Percentiles rank a stretch among this genome's conserved stretches.
Evolutionary conservation across 1,139 yeast species (phyloP).

Genomic region (Saccharomyces hybrid): DNA sequence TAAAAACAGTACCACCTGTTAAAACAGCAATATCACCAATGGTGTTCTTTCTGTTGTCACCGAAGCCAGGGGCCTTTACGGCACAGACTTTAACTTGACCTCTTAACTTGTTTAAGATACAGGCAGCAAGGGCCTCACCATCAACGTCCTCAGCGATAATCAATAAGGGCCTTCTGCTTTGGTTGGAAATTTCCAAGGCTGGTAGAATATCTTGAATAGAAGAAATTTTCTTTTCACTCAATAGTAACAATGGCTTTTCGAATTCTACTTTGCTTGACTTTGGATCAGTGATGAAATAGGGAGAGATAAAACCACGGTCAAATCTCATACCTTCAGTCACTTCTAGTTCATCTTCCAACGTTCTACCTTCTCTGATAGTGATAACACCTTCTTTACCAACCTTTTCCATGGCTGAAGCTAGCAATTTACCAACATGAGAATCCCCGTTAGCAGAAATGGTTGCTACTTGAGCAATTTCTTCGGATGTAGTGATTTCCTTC

Average conservation of each 20-base stretch:
- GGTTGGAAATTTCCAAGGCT: conserved; percentile 89
- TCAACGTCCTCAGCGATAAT: conserved; percentile 96
- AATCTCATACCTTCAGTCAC: conserved; percentile 99
- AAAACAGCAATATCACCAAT: conserved; percentile 95
- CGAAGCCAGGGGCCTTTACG: conserved; percentile 98
- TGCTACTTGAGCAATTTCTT: conserved; percentile 97
- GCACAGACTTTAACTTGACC: conserved; percentile 99
- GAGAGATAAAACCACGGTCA: conserved; percentile 97
- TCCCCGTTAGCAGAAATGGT: conserved; percentile 98
- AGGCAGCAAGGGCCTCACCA: conserved; percentile 98
- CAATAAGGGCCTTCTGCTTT: conserved; percentile 88
- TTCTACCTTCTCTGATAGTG: conserved; percentile 96
- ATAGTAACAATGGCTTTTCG: conserved; percentile 84
- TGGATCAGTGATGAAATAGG: conserved; percentile 94
- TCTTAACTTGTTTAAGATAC: conserved; percentile 95
- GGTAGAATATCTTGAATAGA: conserved; percentile 91
- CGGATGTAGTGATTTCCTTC: conserved; percentile 94
- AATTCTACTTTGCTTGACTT: conserved; percentile 96
- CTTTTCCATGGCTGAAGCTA: conserved; percentile 98
- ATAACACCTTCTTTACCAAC: conserved; percentile 99
- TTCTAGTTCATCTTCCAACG: conserved; percentile 92
- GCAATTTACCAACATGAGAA: conserved; percentile 81
- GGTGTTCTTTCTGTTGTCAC: conserved; percentile 98
- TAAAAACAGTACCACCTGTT: conserved; percentile 96
- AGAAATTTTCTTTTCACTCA: conserved; percentile 92